These are phyloP conservation scores for Candida morakotiae DNA, from an alignment of 805 yeast species.

Conservation along the genomic window DNA sequence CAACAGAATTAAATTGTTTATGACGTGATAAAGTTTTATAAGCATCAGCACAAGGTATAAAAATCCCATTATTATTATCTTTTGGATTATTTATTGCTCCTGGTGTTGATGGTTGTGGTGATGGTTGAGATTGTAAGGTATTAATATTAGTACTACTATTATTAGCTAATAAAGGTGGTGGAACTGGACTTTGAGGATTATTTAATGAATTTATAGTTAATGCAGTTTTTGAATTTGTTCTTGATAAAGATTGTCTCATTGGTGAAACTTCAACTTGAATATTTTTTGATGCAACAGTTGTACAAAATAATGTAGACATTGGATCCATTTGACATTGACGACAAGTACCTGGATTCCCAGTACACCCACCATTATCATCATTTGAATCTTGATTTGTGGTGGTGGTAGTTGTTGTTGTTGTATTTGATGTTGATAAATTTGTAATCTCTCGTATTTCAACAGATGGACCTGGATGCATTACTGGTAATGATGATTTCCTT, in stretches of 20 bases:
- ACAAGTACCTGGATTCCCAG: slow-evolving; percentile 88
- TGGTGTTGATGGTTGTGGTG: slow-evolving; percentile 4
- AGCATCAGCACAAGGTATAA: slow-evolving; percentile 87
- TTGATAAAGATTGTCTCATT: slow-evolving; percentile 2
- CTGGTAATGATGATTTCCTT: slow-evolving; percentile 45
- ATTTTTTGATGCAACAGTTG: slow-evolving; percentile 64
- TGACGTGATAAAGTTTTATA: slow-evolving; percentile 83
- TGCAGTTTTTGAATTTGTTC: slow-evolving; percentile 9
- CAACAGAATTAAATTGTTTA: slow-evolving; percentile 68
- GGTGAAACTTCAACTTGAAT: background rate
- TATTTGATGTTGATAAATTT: slow-evolving; percentile 33
- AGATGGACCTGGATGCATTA: slow-evolving; percentile 61
- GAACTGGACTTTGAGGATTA: slow-evolving; percentile 5
- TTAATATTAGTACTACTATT: slow-evolving; percentile 5
- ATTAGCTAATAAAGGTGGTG: slow-evolving; percentile 8
- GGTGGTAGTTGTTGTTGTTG: slow-evolving; percentile 10
- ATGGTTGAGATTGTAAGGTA: slow-evolving; percentile 1
- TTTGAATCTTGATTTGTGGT: slow-evolving; percentile 10
- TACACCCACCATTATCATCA: slow-evolving; percentile 46
- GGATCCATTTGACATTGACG: slow-evolving; percentile 81
- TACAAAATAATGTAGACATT: slow-evolving; percentile 82
- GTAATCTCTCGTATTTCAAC: slow-evolving; percentile 46
- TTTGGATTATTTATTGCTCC: background rate
- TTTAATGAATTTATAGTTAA: slow-evolving; percentile 1
- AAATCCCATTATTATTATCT: slow-evolving; percentile 38